phyloP scores from a whole-genome alignment of 495 filamentous ascomycete species.

The Tuber borchii region DNA sequence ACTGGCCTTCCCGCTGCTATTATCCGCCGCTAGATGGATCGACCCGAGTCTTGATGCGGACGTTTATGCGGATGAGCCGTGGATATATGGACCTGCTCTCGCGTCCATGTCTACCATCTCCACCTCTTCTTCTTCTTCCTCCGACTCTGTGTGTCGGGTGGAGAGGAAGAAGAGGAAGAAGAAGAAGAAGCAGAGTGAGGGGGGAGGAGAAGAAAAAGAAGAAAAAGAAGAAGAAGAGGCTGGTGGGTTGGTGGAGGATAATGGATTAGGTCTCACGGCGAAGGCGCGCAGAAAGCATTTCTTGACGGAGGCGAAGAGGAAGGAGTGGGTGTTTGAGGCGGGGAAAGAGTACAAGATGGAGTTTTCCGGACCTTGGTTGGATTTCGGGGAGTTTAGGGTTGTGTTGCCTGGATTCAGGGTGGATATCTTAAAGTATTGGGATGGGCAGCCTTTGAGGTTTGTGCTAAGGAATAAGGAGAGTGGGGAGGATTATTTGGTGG shows the following conservation, averaged over 20 bases:
- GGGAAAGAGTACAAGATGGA: conserved; percentile 62
- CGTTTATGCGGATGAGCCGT: conserved; percentile 75
- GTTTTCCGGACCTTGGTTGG: conserved; percentile 89
- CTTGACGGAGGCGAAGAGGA: conserved; percentile 49
- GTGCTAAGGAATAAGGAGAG: conserved; percentile 70
- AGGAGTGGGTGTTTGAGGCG: conserved; percentile 49
- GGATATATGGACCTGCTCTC: conserved; percentile 70
- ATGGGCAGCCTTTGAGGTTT: conserved; percentile 65
- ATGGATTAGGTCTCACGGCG: conserved; percentile 38
- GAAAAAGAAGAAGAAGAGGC: conserved; percentile 63
- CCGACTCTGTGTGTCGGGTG: background rate
- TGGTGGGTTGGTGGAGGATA: conserved; percentile 48
- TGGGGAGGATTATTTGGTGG: conserved; percentile 64
- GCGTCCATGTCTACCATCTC: conserved; percentile 66
- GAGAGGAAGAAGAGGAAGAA: conserved; percentile 48
- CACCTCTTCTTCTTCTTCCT: background rate
- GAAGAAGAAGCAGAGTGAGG: conserved; percentile 57
- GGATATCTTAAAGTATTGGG: conserved; percentile 71
- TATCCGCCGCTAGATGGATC: conserved; percentile 78
- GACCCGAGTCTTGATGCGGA: conserved; percentile 86
- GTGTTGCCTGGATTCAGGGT: conserved; percentile 71
- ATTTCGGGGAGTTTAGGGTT: conserved; percentile 77
- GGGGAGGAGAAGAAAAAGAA: conserved; percentile 35
- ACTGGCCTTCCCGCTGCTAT: conserved; percentile 70
- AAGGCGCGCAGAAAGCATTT: conserved; percentile 61